phyloP scores from a whole-genome alignment of 2,329 filamentous ascomycete species.

The Aspergillus candidus region DNA sequence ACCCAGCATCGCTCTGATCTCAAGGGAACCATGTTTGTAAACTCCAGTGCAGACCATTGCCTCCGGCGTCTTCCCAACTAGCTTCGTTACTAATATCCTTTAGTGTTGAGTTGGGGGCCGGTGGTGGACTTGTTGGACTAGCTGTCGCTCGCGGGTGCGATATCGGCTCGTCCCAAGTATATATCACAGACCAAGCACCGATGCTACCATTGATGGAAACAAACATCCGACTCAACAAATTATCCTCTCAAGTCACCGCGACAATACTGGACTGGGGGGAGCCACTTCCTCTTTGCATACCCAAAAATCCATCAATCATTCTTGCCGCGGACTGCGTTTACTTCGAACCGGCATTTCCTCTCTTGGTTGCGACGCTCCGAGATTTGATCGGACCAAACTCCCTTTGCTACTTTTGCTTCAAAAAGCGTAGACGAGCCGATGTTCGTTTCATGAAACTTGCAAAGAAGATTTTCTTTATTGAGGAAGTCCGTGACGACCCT shows the following conservation, averaged over 20 bases:
- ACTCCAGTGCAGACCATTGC: constrained; percentile 3
- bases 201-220: constrained; percentile 82
- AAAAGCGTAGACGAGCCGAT: constrained; percentile 78
- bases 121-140: constrained; percentile 75
- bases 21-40: constrained; percentile 66
- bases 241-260: constrained; percentile 59
- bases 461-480: constrained; percentile 59
- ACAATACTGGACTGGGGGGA: constrained; percentile 72
- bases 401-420: constrained; percentile 87
- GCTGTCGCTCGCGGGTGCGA: constrained; percentile 54
- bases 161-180: constrained; percentile 50
- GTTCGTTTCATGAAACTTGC: constrained; percentile 68
- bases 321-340: constrained; percentile 97
- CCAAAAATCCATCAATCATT: constrained; percentile 64
- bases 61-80: neutral
- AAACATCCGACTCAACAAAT: constrained; percentile 76
- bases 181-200: constrained; percentile 78
- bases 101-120: constrained; percentile 86
- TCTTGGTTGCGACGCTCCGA: constrained; percentile 71
- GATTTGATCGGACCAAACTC: constrained; percentile 62
- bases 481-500: constrained; percentile 55
- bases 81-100: neutral
- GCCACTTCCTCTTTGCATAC: constrained; percentile 34
- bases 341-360: constrained; percentile 89
- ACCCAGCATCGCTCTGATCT: constrained; percentile 59